phyloP scores from a whole-genome alignment of 129 eudicot genomes.

The Calendula officinalis region DNA sequence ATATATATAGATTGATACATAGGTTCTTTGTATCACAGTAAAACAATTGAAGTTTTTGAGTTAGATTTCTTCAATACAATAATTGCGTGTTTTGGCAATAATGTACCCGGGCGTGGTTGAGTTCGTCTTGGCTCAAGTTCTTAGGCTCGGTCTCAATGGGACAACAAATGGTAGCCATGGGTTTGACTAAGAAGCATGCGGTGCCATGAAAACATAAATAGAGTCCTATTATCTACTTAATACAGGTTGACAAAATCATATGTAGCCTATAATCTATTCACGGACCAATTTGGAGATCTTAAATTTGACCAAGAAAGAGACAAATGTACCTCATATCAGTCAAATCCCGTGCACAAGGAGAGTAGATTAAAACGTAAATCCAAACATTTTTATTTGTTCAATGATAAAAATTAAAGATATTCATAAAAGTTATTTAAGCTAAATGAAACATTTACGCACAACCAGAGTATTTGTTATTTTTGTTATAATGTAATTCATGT shows the following conservation, averaged over 20 bases:
- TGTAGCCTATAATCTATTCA: conserved; percentile 13
- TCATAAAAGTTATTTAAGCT: no score
- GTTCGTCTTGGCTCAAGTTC: conserved; percentile 58
- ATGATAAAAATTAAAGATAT: neutral
- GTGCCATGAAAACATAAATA: conserved; percentile 1
- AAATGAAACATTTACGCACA: no score
- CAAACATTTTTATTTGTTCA: no score
- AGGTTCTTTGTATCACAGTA: no score
- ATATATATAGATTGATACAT: no score
- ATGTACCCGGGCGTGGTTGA: conserved; percentile 65
- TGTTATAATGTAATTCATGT: no score
- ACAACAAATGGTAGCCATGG: conserved; percentile 64
- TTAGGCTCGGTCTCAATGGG: conserved; percentile 77
- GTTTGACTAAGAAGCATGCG: neutral
- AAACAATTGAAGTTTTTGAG: no score
- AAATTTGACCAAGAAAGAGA: no score
- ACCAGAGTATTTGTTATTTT: no score
- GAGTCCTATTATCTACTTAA: neutral
- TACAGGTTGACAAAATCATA: conserved; percentile 20
- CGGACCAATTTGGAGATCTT: conserved; percentile 7
- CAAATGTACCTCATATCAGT: conserved; percentile 14
- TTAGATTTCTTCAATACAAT: no score
- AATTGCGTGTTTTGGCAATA: no score
- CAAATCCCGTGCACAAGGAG: conserved; percentile 35
- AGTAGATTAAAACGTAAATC: neutral